phyloP scores from a whole-genome alignment of 1,284 basidiomycete species.

The Ceratobasidium sp. region DNA sequence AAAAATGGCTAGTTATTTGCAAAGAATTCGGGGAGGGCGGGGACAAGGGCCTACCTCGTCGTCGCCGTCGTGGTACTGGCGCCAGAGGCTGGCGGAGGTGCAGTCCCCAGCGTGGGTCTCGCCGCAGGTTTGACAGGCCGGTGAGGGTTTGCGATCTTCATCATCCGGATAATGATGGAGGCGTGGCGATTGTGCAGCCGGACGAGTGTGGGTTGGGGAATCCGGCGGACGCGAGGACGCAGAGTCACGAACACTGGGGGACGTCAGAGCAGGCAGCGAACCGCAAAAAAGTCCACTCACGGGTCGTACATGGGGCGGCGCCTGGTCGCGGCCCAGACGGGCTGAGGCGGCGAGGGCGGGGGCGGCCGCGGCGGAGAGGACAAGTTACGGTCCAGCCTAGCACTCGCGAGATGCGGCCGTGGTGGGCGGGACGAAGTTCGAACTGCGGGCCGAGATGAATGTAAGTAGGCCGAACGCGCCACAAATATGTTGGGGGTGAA shows the following conservation, averaged over 20 bases:
- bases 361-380: not conserved
- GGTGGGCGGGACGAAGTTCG: constrained; percentile 4
- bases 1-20: constrained; percentile 2
- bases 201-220: not conserved
- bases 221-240: constrained; percentile 13
- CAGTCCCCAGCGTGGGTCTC: not conserved
- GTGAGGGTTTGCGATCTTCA: constrained; percentile 11
- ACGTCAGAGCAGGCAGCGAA: not conserved
- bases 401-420: not conserved
- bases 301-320: constrained; percentile 34
- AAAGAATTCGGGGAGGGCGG: not conserved
- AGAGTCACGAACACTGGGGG: constrained; percentile 23
- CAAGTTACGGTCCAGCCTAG: constrained; percentile 10
- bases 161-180: not conserved
- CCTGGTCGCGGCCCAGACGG: not conserved
- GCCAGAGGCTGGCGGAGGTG: constrained; percentile 1
- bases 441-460: constrained; percentile 32
- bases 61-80: not conserved
- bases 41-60: constrained; percentile 8
- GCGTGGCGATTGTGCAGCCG: not conserved
- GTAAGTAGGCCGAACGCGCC: constrained; percentile 27
- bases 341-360: not conserved
- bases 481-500: constrained; percentile 33
- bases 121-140: not conserved
- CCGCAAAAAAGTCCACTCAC: not conserved